phyloP scores from a whole-genome alignment of 306 rosid genomes.

The Fragaria vesca region DNA sequence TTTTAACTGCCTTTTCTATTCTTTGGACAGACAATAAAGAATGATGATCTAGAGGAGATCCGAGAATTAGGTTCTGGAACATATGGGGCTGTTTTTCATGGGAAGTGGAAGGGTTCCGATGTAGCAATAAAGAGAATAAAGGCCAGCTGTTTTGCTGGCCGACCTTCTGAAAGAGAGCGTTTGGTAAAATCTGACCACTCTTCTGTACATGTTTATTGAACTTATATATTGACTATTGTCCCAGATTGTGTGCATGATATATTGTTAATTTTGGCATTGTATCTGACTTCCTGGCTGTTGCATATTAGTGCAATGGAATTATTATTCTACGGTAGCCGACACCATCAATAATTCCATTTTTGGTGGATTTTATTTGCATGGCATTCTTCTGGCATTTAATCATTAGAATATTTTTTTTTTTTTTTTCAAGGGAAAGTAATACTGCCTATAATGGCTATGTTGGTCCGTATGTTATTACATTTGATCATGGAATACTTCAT shows the following conservation, averaged over 20 bases:
- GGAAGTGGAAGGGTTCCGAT: constrained; percentile 99
- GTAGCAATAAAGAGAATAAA: constrained; percentile 96
- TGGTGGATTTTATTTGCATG: neutral
- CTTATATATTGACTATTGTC: no score
- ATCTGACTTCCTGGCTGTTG: neutral
- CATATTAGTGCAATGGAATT: neutral
- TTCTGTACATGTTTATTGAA: constrained; percentile 15
- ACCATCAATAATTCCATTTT: neutral
- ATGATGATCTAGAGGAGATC: constrained; percentile 95
- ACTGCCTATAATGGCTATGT: neutral
- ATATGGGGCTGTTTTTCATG: constrained; percentile 94
- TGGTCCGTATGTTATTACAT: neutral
- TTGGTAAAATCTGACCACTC: constrained; percentile 57
- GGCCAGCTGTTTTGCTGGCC: constrained; percentile 96
- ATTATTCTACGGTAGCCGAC: neutral
- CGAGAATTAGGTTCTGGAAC: constrained; percentile 98
- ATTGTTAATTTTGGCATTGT: constrained; percentile 4
- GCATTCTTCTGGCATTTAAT: neutral
- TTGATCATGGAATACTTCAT: neutral
- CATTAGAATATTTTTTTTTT: neutral
- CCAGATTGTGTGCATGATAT: neutral
- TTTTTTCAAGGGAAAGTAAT: neutral
- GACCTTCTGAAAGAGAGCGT: constrained; percentile 93
- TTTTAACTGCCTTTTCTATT: constrained; percentile 26
- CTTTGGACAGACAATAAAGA: constrained; percentile 72